Percentiles rank a stretch among this genome's conserved stretches.
Evolutionary conservation across 345 rosid genomes (phyloP).

Genomic region (Salix purpurea): DNA sequence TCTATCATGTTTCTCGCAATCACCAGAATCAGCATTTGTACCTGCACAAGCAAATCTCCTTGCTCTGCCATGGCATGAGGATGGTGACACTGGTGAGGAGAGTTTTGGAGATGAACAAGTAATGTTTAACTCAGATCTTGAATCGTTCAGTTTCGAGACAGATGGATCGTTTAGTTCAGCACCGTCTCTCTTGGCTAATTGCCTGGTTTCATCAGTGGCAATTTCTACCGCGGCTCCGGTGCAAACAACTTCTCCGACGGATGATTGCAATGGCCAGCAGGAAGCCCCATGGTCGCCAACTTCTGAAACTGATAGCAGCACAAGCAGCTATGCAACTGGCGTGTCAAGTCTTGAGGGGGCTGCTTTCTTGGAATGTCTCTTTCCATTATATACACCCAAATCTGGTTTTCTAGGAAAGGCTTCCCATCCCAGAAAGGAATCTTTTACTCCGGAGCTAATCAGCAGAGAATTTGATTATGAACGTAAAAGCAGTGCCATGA

Average conservation of each 20-base stretch:
- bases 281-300: constrained; percentile 45
- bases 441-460: constrained; percentile 25
- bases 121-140: constrained; percentile 24
- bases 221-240: constrained; percentile 43
- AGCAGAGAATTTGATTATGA: constrained; percentile 14
- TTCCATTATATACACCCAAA: constrained; percentile 58
- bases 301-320: constrained; percentile 58
- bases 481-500: constrained; percentile 17
- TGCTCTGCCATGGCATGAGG: constrained; percentile 26
- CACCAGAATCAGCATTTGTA: constrained; percentile 7
- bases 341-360: constrained; percentile 61
- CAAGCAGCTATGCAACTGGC: constrained; percentile 64
- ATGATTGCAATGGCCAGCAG: constrained; percentile 19
- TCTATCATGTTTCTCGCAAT: constrained; percentile 29
- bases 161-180: constrained; percentile 58
- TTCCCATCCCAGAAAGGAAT: constrained; percentile 10
- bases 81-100: constrained; percentile 14
- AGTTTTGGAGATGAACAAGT: constrained; percentile 6
- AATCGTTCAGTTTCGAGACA: constrained; percentile 37
- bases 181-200: constrained; percentile 46
- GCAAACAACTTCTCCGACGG: constrained; percentile 17
- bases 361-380: constrained; percentile 79
- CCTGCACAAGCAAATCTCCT: constrained; percentile 17
- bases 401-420: constrained; percentile 39
- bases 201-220: constrained; percentile 25